Evolutionary conservation across 192 early-diverging fungal genomes (phyloP), one percentile per base, ranked within the genome.

Genomic region (Gaertneriomyces sp.): DNA sequence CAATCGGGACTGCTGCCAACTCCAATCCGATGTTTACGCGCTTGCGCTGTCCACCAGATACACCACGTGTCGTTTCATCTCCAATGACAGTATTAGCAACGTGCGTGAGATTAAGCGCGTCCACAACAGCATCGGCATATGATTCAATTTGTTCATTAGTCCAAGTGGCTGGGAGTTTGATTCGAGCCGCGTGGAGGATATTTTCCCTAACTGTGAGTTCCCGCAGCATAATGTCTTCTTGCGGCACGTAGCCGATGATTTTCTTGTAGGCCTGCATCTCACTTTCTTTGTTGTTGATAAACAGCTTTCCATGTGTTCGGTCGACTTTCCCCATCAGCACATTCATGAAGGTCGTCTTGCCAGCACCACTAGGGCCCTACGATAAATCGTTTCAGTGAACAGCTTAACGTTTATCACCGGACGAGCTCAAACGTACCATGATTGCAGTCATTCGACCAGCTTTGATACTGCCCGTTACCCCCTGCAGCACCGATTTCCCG

Each of bases 41-140:
- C 73, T 94, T 94, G 68, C 91, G 83, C 71, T 96, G 90, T 55
- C 91, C 92, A n/a, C 92, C 85, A 50, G 89, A 91, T 51, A 95
- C 88, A 68, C 93, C 93, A 60, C 90, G 71, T 61, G 80, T 80
- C 8, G 83, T 76, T 60, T 90, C 89, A 14, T 88, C 78, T n/a
- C 93, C 93, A 43, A 95, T 84, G 39, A 67, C n/a, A 7, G 63
- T 44, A 46, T 73, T 38, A 9, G 61, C 49, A 56, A 80, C 64
- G 39, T 72, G 70, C 5, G 50, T 17, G 17, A 72, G 75, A 25
- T 55, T 59, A 3, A 79, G 42, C 3, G 69, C 47, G 33, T 68
- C 65, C 46, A 73, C 64, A 2, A 79, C 75, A 63, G 67, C 62
- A 25, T 62, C 61, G 17, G 25, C 47, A 39, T 53, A 42, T 9